These are phyloP conservation scores for Saraca asoca DNA, from an alignment of 331 rosid species.

Conservation along the genomic window DNA sequence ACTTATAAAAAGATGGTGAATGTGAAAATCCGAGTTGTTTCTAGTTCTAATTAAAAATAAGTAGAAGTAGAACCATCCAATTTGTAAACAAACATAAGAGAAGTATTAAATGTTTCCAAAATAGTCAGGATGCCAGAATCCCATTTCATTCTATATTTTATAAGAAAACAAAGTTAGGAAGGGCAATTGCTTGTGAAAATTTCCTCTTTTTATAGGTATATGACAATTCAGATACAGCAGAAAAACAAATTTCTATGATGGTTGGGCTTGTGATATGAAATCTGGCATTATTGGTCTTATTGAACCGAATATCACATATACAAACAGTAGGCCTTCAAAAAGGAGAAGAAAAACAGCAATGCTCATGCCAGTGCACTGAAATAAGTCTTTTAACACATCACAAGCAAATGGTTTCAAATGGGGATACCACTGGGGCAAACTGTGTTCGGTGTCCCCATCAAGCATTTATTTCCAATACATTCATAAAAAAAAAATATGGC, in stretches of 20 bases:
- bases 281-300: constrained; percentile 5
- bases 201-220: background rate
- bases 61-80: too few species aligned
- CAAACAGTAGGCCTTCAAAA: constrained; percentile 10
- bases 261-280: constrained; percentile 7
- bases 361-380: constrained; percentile 9
- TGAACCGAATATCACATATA: background rate
- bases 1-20: too few species aligned
- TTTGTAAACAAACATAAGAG: too few species aligned
- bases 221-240: background rate
- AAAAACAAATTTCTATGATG: background rate
- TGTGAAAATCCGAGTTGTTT: too few species aligned
- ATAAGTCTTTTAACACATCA: constrained; percentile 23
- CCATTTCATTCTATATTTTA: too few species aligned
- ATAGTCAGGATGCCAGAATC: too few species aligned
- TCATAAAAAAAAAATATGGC: constrained; percentile 1
- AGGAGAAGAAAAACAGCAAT: background rate
- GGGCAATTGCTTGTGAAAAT: background rate
- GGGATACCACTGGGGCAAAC: background rate
- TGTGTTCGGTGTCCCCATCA: constrained; percentile 14
- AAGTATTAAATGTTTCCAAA: too few species aligned
- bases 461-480: constrained; percentile 16
- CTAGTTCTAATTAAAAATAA: too few species aligned
- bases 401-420: constrained; percentile 18
- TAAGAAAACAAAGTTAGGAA: background rate